These are phyloP conservation scores for Cordyceps militaris DNA, from an alignment of 2,329 filamentous ascomycete species.

Conservation along the genomic window DNA sequence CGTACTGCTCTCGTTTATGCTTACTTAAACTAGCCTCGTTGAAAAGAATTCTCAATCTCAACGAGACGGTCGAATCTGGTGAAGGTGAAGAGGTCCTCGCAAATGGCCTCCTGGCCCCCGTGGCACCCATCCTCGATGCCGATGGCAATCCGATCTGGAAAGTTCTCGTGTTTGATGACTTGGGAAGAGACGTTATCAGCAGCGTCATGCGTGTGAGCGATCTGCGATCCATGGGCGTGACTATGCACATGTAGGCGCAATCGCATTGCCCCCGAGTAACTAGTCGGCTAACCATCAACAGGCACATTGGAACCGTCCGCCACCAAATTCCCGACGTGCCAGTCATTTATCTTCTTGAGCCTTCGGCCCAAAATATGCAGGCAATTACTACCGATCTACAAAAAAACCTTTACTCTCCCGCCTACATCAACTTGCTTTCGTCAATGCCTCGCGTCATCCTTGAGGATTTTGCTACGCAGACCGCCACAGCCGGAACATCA, in stretches of 20 bases:
- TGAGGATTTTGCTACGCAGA: slow-evolving; percentile 89
- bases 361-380: slow-evolving; percentile 71
- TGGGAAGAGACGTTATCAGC: slow-evolving; percentile 90
- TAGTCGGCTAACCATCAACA: slow-evolving; percentile 24
- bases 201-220: slow-evolving; percentile 93
- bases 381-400: slow-evolving; percentile 79
- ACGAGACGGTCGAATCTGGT: slow-evolving; percentile 59
- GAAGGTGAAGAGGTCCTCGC: slow-evolving; percentile 56
- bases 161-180: slow-evolving; percentile 87
- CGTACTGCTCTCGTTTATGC: neutral
- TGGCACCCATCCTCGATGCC: slow-evolving; percentile 74
- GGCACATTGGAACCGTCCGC: slow-evolving; percentile 72
- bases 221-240: slow-evolving; percentile 87
- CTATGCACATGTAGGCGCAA: slow-evolving; percentile 72
- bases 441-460: slow-evolving; percentile 84
- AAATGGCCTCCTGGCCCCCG: slow-evolving; percentile 58
- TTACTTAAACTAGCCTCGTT: slow-evolving; percentile 60
- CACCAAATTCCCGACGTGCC: slow-evolving; percentile 95
- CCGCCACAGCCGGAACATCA: slow-evolving; percentile 73
- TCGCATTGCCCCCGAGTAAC: neutral
- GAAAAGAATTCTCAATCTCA: slow-evolving; percentile 92
- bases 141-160: slow-evolving; percentile 97
- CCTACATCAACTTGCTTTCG: slow-evolving; percentile 94
- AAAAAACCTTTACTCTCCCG: slow-evolving; percentile 81
- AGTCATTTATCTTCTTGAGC: slow-evolving; percentile 93